phyloP scores from a whole-genome alignment of 257 asterid genomes.

The Solanum appendiculatum region DNA sequence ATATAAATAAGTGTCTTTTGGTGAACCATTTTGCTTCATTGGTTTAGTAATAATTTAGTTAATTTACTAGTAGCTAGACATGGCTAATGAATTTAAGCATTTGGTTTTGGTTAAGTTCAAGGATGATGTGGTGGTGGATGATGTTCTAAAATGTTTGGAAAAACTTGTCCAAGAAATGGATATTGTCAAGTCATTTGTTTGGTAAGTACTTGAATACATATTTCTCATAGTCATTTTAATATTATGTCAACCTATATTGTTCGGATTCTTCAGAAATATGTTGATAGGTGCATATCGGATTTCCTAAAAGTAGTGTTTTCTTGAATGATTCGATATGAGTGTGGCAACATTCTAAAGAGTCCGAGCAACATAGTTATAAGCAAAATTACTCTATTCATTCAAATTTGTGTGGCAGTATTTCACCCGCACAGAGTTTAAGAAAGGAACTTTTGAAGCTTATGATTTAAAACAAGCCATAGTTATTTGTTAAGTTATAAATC shows the following conservation, averaged over 20 bases:
- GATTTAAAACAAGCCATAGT: not conserved
- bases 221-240: not conserved
- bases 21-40: slow-evolving; percentile 9
- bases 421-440: not conserved
- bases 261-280: not conserved
- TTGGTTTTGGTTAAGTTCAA: slow-evolving; percentile 89
- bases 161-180: slow-evolving; percentile 68
- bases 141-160: slow-evolving; percentile 58
- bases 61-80: not conserved
- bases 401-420: not conserved
- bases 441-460: not conserved
- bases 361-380: not conserved
- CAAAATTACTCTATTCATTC: not conserved
- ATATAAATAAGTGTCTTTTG: slow-evolving; percentile 17
- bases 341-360: no score
- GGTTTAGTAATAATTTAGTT: not conserved
- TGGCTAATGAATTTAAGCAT: slow-evolving; percentile 70
- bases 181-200: slow-evolving; percentile 71
- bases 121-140: slow-evolving; percentile 51
- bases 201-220: slow-evolving; percentile 30
- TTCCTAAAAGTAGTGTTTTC: not conserved
- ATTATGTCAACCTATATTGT: not conserved
- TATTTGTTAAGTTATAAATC: no score
- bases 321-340: not conserved
- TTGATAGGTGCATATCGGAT: accelerated